Evolutionary conservation across 2,329 filamentous ascomycete species (phyloP).

Genomic region (Dothideomycetidae sp.): DNA sequence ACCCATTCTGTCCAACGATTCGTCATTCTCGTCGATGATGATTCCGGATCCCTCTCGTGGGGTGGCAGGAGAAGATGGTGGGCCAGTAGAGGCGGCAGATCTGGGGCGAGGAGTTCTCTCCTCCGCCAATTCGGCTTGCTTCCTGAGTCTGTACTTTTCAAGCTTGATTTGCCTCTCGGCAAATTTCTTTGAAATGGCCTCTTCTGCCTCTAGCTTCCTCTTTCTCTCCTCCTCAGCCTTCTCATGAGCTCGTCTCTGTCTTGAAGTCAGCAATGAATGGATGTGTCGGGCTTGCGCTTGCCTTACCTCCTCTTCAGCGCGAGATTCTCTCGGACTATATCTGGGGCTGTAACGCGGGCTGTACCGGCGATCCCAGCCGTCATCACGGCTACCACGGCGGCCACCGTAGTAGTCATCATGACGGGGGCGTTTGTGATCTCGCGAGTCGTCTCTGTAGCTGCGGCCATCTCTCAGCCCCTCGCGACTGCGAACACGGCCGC

Average conservation of each 20-base stretch:
- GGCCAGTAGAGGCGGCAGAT: neutral
- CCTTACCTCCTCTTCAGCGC: constrained; percentile 3
- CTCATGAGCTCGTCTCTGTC: constrained; percentile 5
- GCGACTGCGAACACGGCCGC: constrained; percentile 34
- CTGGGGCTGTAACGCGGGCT: constrained; percentile 35
- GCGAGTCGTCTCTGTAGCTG: constrained; percentile 64
- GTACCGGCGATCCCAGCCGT: constrained; percentile 43
- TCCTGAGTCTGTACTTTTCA: constrained; percentile 85
- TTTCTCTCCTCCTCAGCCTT: constrained; percentile 12
- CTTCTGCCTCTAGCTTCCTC: constrained; percentile 43
- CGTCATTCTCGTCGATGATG: constrained; percentile 13
- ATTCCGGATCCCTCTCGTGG: constrained; percentile 11
- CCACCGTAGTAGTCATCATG: constrained; percentile 53
- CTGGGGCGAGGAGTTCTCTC: constrained; percentile 48
- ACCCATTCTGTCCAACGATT: constrained; percentile 47
- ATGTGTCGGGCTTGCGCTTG: neutral
- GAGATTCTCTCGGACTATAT: constrained; percentile 29
- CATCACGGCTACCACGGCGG: constrained; percentile 44
- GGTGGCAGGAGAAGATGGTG: constrained; percentile 34
- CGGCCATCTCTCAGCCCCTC: constrained; percentile 56
- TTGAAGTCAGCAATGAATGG: neutral
- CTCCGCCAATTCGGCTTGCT: constrained; percentile 42
- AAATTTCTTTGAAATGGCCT: constrained; percentile 55
- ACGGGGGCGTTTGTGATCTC: constrained; percentile 48
- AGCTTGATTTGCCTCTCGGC: constrained; percentile 61